Evolutionary conservation across 768 basidiomycete species (phyloP).

Genomic region (Mycena olivaceomarginata): DNA sequence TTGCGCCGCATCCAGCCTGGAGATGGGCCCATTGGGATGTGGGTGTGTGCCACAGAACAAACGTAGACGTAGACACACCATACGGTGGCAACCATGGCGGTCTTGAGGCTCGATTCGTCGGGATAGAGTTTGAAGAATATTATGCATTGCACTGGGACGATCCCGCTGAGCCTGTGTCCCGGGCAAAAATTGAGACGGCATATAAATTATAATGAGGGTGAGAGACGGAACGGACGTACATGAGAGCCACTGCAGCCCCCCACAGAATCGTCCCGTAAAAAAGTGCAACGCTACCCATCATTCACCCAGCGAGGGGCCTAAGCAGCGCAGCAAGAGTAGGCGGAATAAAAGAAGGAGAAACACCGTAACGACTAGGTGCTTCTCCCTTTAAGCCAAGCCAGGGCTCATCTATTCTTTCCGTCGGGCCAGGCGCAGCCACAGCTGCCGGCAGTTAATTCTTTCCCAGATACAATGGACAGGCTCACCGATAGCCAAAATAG

Average conservation of each 20-base stretch:
- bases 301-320: background rate
- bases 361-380: background rate
- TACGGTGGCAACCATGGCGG: conserved; percentile 19
- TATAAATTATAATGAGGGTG: background rate
- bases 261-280: conserved; percentile 48
- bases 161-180: conserved; percentile 47
- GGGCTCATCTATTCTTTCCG: conserved; percentile 2
- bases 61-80: no score
- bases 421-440: background rate
- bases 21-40: background rate
- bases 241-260: conserved; percentile 48
- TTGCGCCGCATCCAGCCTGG: conserved; percentile 47
- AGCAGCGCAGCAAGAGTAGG: no score
- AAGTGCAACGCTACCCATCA: conserved; percentile 26
- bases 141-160: conserved; percentile 49
- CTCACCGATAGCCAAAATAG: background rate
- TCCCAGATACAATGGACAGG: background rate
- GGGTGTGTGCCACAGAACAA: background rate
- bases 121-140: conserved; percentile 52
- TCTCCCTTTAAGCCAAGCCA: conserved; percentile 7
- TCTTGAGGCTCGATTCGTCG: conserved; percentile 44
- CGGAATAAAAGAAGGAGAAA: background rate
- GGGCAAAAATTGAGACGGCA: no score
- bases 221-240: conserved; percentile 35
- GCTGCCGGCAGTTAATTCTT: no score